Evolutionary conservation across 1,284 basidiomycete genomes (phyloP).

Genomic region (Cystobasidium sp.): DNA sequence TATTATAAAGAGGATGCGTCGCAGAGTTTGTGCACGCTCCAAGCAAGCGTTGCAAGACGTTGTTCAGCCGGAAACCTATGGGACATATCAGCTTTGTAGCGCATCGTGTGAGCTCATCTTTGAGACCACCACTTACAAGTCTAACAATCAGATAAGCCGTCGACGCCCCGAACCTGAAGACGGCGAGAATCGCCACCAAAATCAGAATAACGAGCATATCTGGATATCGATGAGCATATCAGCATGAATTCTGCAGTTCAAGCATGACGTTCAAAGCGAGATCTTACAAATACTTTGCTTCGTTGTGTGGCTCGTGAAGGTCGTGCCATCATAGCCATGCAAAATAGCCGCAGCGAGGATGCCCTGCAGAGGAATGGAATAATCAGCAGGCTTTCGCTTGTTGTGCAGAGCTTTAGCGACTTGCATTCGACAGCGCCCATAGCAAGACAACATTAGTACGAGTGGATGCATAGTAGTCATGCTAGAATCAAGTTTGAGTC

Average conservation of each 20-base stretch:
- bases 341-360: constrained; percentile 75
- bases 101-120: background rate
- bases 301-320: constrained; percentile 65
- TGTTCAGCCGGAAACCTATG: constrained; percentile 15
- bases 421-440: constrained; percentile 82
- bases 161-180: constrained; percentile 67
- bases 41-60: background rate
- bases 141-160: constrained; percentile 68
- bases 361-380: constrained; percentile 61
- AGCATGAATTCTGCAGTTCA: background rate
- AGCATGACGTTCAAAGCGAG: too few species aligned
- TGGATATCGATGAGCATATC: background rate
- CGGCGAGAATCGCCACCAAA: constrained; percentile 68
- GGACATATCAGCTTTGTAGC: background rate
- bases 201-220: constrained; percentile 73
- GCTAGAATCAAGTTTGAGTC: constrained; percentile 64
- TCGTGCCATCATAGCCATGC: constrained; percentile 67
- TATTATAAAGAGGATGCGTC: too few species aligned
- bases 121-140: constrained; percentile 58
- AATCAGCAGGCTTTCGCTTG: constrained; percentile 6
- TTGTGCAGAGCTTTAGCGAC: constrained; percentile 51
- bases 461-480: constrained; percentile 60
- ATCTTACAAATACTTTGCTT: constrained; percentile 53
- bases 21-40: too few species aligned
- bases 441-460: constrained; percentile 85